Evolutionary conservation across 306 rosid genomes (phyloP), one percentile per base, ranked within the genome.

Genomic region (Cucumis melo): DNA sequence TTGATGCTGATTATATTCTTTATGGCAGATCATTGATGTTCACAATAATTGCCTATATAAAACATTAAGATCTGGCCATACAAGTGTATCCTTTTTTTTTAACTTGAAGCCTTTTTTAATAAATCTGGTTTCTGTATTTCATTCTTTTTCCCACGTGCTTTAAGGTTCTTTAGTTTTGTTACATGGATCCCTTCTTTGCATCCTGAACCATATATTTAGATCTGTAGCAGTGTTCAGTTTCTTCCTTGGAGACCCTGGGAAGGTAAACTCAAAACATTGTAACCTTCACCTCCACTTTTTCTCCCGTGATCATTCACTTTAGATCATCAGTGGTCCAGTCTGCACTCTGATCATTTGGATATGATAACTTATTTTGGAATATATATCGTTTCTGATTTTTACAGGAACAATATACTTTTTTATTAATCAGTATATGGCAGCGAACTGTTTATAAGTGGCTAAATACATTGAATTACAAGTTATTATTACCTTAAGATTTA

Each of bases 221-320:
- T 93, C 6, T 93, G 98, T 77, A 90, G 92, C 85, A 87, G 91
- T 5, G 92, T 85, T 51, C 92, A 93, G 76, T 93, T 93, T 82
- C 98, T 93, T 91, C 93, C 98, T 79, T 93, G 98, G 98, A 87
- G 85, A 90, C 88, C 96, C 51, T 93, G 97, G 92, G 98, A 93
- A 93, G 97, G 96, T 93, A 85, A 76, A 61, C 70, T 36, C 23
- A 3, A 27, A 29, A 75, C 36, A 23, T 58, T 12, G 2, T 21
- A 58, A 23, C 51, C 41, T 75, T 44, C 9, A 20, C 19, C 44
- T 58, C 77, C 41, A 73, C 11, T n/a, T 66, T 9, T 39, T 66
- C 72, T 65, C 38, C 41, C 8, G 72, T 65, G 72, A 65, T 29
- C 11, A 38, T 19, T 65, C 71, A 36, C 48, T 64, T 38, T 10